Conservation (phyloP, 2,329 filamentous ascomycete species). For the Tolypocladium album region DNA sequence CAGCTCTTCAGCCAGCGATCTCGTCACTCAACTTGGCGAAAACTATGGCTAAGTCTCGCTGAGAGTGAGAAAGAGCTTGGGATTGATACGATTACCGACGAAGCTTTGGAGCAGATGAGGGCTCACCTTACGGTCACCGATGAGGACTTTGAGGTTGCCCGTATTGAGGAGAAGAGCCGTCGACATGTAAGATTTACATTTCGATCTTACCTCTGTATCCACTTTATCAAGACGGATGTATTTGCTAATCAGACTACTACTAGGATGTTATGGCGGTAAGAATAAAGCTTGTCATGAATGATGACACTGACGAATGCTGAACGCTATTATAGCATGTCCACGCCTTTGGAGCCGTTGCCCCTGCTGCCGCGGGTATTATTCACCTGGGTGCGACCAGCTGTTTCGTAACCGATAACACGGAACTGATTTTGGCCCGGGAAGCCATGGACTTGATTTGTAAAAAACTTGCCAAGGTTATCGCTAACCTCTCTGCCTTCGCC, state of each 20-base stretch:
- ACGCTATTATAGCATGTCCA: constrained; percentile 44
- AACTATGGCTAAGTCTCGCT: constrained; percentile 78
- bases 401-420: constrained; percentile 64
- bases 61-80: constrained; percentile 75
- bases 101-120: constrained; percentile 69
- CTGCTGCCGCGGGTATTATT: constrained; percentile 72
- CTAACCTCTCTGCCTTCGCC: constrained; percentile 64
- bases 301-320: too few species aligned
- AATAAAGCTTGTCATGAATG: constrained; percentile 38
- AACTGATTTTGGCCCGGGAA: constrained; percentile 55
- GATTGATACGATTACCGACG: constrained; percentile 55
- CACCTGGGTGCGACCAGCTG: constrained; percentile 41
- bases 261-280: constrained; percentile 41
- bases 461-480: constrained; percentile 70
- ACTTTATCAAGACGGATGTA: not conserved
- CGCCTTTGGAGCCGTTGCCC: constrained; percentile 62
- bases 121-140: constrained; percentile 66
- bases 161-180: constrained; percentile 64
- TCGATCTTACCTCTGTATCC: too few species aligned
- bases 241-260: not conserved
- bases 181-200: constrained; percentile 31
- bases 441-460: constrained; percentile 65
- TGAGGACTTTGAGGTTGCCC: constrained; percentile 63
- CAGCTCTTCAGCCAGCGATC: constrained; percentile 69
- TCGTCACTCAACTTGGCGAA: constrained; percentile 68